phyloP scores from a whole-genome alignment of 352 stramenopile species.

The Phytophthora sp. region DNA sequence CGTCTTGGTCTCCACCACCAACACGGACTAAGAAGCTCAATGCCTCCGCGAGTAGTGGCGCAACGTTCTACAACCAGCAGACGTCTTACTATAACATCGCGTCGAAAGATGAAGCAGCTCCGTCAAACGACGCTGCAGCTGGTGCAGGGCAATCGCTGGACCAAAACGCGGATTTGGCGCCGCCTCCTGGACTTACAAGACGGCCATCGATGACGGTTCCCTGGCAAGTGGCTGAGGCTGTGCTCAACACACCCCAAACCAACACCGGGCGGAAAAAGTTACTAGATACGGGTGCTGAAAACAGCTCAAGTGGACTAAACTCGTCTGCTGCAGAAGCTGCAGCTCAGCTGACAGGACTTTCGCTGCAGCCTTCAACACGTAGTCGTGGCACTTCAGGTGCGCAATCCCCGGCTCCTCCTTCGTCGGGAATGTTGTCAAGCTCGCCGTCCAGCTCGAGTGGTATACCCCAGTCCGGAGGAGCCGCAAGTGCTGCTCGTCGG shows the following conservation, averaged over 20 bases:
- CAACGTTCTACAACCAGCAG: constrained; percentile 74
- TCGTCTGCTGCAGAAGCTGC: constrained; percentile 69
- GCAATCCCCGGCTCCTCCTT: constrained; percentile 20
- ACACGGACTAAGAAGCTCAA: constrained; percentile 74
- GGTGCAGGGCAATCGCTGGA: constrained; percentile 40
- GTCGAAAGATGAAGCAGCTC: constrained; percentile 55
- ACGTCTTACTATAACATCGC: constrained; percentile 76
- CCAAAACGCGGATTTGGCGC: constrained; percentile 70
- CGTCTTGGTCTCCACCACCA: constrained; percentile 84
- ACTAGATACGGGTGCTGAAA: constrained; percentile 53
- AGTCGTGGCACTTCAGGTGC: constrained; percentile 40
- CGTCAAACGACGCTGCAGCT: constrained; percentile 14
- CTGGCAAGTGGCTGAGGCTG: constrained; percentile 84
- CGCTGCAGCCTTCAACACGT: constrained; percentile 45
- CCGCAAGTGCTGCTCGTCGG: constrained; percentile 43
- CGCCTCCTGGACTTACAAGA: constrained; percentile 73
- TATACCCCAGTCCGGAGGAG: constrained; percentile 23
- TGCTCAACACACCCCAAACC: constrained; percentile 84
- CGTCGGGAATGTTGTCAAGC: constrained; percentile 31
- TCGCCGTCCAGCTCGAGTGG: constrained; percentile 31
- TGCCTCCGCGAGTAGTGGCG: constrained; percentile 32
- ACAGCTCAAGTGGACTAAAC: constrained; percentile 46
- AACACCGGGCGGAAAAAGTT: constrained; percentile 70
- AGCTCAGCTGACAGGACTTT: constrained; percentile 64
- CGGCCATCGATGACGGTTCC: constrained; percentile 86